A percentile compares a stretch with the other conserved stretches of the same genome.
These are phyloP conservation scores for Stephanodiscus triporus DNA, from an alignment of 108 stramenopile species.

Conservation along the genomic window DNA sequence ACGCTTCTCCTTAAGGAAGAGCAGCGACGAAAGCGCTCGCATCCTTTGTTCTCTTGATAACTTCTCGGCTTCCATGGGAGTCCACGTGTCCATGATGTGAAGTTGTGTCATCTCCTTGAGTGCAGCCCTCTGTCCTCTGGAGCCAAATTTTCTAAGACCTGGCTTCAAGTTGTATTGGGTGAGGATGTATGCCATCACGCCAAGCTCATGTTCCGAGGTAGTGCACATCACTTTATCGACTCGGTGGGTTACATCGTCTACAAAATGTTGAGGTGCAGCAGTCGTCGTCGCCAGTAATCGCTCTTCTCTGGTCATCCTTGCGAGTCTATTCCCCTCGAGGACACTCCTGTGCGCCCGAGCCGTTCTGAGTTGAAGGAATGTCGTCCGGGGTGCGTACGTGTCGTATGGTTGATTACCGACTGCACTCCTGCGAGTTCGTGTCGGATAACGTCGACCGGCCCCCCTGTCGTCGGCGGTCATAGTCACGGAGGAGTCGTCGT, in stretches of 20 bases:
- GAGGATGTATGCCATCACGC: not conserved
- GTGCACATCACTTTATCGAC: not conserved
- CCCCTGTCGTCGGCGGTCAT: not conserved
- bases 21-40: conserved; percentile 19
- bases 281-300: not conserved
- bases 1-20: conserved; percentile 47
- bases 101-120: not conserved
- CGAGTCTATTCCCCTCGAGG: not conserved
- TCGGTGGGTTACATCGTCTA: not conserved
- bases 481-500: not conserved
- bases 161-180: conserved; percentile 11
- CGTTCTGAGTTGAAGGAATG: not conserved
- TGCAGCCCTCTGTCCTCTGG: not conserved
- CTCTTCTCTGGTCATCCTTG: not conserved
- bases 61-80: not conserved
- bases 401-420: not conserved
- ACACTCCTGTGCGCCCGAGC: not conserved
- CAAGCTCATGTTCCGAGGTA: not conserved
- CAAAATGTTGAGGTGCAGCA: not conserved
- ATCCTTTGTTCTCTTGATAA: conserved; percentile 10
- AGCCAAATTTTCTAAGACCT: not conserved
- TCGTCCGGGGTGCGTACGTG: not conserved
- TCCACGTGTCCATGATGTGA: conserved; percentile 1
- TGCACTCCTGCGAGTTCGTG: not conserved
- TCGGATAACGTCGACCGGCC: not conserved